Evolutionary conservation across 73 alveolate species (phyloP), one percentile per base, ranked within the genome.

Genomic region (Blepharisma japonicum): DNA sequence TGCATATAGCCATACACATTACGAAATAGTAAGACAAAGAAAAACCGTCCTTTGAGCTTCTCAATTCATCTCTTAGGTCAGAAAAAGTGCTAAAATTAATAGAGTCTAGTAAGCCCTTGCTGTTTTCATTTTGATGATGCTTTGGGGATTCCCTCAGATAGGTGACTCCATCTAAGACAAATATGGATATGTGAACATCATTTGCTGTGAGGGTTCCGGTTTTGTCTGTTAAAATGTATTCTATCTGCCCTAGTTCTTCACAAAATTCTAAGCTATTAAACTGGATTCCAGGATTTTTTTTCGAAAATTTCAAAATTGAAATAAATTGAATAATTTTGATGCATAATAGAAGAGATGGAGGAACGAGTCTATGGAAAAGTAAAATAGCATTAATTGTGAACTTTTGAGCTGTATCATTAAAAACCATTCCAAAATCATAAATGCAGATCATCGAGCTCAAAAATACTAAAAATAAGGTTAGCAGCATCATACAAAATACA

Each of bases 191-290:
- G 38, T 25, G 14, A 2, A 61, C n/a, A 8, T 61, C 49, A 5
- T 61, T 61, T 61, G n/a, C 47, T 18, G 74, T 61, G 23, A 61
- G 74, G 0, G 74, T 61, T 39, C 74, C 74, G 0, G 74, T 61
- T 5, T 61, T 61, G 46, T 61, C 23, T 25, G 23, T 9, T n/a
- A 61, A 8, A 25, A 61, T n/a, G 5, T 61, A 61, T 11, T 61
- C 74, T 14, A 61, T 25, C 14, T 61, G 38, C 2, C 74, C 74
- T 14, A 61, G 48, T 14, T 61, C 74, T 5, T 61, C 74, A 2
- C 14, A 25, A 39, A 20, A 18, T 61, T 61, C 74, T 61, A 39
- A 39, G 74, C 23, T 61, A 9, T 61, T 61, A 8, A 61, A 8
- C 23, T 8, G 14, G 6, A n/a, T 2, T 8, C 49, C 74, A 14